A percentile compares a stretch with the other conserved stretches of the same genome.
Evolutionary conservation across 2,329 filamentous ascomycete species (phyloP).

Genomic region (Coniochaeta prunicola): DNA sequence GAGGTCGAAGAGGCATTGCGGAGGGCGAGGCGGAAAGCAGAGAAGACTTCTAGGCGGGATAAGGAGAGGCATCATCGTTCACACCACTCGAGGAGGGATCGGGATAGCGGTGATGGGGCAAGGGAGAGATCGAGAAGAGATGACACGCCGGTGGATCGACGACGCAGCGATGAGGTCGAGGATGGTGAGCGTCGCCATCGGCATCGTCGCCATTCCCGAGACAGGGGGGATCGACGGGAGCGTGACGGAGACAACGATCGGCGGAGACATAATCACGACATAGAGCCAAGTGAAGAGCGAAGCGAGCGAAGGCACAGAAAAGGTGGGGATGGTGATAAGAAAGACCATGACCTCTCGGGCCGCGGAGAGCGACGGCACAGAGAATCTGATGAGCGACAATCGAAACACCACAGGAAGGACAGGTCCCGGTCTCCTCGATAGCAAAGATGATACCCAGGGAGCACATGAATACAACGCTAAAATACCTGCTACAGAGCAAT

Average conservation of each 20-base stretch:
- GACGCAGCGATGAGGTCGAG: slow-evolving; percentile 6
- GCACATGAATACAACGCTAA: background rate
- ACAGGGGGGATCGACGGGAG: slow-evolving; percentile 7
- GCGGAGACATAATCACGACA: slow-evolving; percentile 13
- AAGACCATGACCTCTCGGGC: slow-evolving; percentile 12
- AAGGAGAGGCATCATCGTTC: slow-evolving; percentile 34
- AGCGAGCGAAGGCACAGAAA: slow-evolving; percentile 8
- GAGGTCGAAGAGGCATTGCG: slow-evolving; percentile 68
- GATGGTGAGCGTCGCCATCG: background rate
- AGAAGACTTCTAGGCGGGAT: slow-evolving; percentile 40
- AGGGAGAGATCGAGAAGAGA: slow-evolving; percentile 29
- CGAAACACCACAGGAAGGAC: slow-evolving; percentile 23
- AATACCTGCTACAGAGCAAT: background rate
- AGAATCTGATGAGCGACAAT: slow-evolving; percentile 16
- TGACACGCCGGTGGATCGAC: slow-evolving; percentile 21
- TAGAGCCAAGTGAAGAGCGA: slow-evolving; percentile 15
- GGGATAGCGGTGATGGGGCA: slow-evolving; percentile 14
- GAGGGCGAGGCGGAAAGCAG: slow-evolving; percentile 40
- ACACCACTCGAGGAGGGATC: slow-evolving; percentile 28
- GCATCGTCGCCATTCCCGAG: background rate
- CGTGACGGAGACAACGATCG: slow-evolving; percentile 2
- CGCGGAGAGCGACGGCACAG: slow-evolving; percentile 17
- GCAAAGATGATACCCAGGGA: background rate
- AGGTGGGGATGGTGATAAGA: slow-evolving; percentile 10
- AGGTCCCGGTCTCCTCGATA: slow-evolving; percentile 34